Evolutionary conservation across 148 eudicot species (phyloP), one percentile per base, ranked within the genome.

Genomic region (Chenopodium berlandieri): DNA sequence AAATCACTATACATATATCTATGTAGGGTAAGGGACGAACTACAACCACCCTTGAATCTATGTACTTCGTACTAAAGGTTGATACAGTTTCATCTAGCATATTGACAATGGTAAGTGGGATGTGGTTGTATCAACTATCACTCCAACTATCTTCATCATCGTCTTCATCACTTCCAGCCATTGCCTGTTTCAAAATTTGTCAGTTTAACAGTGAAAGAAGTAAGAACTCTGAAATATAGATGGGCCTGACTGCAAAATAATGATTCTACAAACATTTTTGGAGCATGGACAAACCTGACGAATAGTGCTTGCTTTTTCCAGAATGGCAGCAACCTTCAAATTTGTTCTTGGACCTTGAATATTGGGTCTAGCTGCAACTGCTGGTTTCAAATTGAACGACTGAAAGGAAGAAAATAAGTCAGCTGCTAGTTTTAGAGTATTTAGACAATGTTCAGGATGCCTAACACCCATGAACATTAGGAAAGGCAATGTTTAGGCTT

Each of bases 131-230:
- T 91, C 82, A 92, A 22, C 88, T 86, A 84, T 96, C 98, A 80
- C 95, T 96, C 99, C 99, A 96, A 77, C 85, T 87, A 88, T 93
- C 98, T 44, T 86, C 90, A 79, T 93, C 96, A 76, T 93, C 97
- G 48, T 91, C 93, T 86, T 95, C 99, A 68, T 96, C 99, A 65
- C 97, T 96, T 88, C 95, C 98, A 84, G 91, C 95, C 78, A 92
- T 90, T 34, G 99, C 99, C 98, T 96, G 87, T 79, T 79, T 76
- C 46, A 79, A n/a, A 58, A 71, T 48, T 31, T 46, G 19, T 27
- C 70, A 68, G 58, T 40, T 60, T 25, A 56, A 79, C 12, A 82
- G 73, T 27, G 22, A 30, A 16, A 64, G 34, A 32, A 32, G 34
- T 32, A 63, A 12, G 47, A 52, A 44, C 22, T 44, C 20, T 74